Percentiles rank a stretch among this genome's conserved stretches.
phyloP scores from a whole-genome alignment of 768 basidiomycete genomes.

The Rossbeevera mucosa region DNA sequence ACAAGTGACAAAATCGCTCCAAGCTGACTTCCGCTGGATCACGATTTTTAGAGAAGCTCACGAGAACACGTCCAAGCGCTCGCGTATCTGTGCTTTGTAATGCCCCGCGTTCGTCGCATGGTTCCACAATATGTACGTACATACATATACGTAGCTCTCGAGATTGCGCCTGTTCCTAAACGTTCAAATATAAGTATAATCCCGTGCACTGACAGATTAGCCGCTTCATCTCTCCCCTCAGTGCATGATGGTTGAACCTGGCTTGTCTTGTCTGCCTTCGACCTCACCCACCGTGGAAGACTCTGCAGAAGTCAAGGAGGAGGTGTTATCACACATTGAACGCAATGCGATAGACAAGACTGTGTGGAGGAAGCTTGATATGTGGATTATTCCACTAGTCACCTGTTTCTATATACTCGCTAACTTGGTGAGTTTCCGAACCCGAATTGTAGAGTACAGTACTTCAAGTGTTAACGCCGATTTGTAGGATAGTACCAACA shows the following conservation, averaged over 20 bases:
- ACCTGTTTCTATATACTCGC: conserved; percentile 47
- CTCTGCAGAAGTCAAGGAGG: background rate
- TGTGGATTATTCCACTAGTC: conserved; percentile 44
- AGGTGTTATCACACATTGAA: conserved; percentile 6
- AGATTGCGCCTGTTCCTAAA: too few species aligned
- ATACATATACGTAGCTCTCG: too few species aligned
- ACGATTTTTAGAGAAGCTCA: too few species aligned
- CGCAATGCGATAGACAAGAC: conserved; percentile 27
- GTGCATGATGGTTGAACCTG: background rate
- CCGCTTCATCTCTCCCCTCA: background rate
- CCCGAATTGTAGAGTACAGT: background rate
- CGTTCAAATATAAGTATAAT: too few species aligned
- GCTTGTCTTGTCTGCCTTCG: background rate
- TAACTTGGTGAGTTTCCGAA: conserved; percentile 40
- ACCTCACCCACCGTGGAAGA: background rate
- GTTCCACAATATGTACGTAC: too few species aligned
- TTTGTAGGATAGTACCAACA: conserved; percentile 39
- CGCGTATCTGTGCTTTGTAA: too few species aligned
- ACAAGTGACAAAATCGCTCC: too few species aligned
- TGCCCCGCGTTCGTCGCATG: too few species aligned
- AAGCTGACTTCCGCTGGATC: too few species aligned
- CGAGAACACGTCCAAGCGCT: too few species aligned
- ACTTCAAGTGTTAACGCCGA: background rate
- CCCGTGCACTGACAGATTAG: background rate
- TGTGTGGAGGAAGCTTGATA: conserved; percentile 50